Conservation (phyloP, 2,329 filamentous ascomycete genomes). For the Ophiostoma populinum region DNA sequence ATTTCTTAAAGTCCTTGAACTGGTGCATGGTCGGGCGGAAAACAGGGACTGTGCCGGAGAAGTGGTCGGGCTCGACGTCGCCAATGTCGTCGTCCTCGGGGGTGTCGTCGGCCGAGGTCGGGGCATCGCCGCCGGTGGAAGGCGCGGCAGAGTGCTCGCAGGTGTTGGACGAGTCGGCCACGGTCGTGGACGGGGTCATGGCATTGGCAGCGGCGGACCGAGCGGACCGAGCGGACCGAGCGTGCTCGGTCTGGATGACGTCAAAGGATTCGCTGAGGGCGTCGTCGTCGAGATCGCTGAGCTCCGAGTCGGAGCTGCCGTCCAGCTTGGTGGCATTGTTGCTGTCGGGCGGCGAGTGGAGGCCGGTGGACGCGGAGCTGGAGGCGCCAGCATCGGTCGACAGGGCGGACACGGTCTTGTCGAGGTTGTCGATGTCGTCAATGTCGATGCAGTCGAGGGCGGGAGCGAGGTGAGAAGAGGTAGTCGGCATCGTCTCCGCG, state of each 20-base stretch:
- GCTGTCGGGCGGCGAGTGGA: constrained; percentile 47
- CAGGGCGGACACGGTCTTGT: no score
- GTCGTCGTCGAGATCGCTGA: constrained; percentile 49
- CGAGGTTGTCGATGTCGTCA: constrained; percentile 5
- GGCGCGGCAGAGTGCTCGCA: neutral
- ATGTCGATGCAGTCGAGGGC: constrained; percentile 14
- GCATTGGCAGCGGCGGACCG: neutral
- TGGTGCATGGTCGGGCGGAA: constrained; percentile 93
- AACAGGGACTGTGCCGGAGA: constrained; percentile 79
- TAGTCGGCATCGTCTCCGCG: constrained; percentile 5
- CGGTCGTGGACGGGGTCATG: constrained; percentile 2
- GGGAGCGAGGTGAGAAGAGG: constrained; percentile 1
- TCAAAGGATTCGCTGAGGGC: constrained; percentile 23
- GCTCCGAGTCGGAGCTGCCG: constrained; percentile 36
- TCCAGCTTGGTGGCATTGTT: constrained; percentile 43
- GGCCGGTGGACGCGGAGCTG: constrained; percentile 21
- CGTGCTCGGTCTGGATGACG: constrained; percentile 8
- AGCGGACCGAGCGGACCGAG: neutral
- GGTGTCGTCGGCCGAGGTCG: neutral
- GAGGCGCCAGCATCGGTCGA: constrained; percentile 1
- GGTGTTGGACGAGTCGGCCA: constrained; percentile 6
- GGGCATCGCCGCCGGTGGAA: neutral
- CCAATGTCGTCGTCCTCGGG: constrained; percentile 39
- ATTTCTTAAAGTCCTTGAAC: constrained; percentile 84
- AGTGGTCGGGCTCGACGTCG: constrained; percentile 71